These are phyloP conservation scores for Aquilaria yunnanensis DNA, from an alignment of 345 rosid species.

Conservation along the genomic window DNA sequence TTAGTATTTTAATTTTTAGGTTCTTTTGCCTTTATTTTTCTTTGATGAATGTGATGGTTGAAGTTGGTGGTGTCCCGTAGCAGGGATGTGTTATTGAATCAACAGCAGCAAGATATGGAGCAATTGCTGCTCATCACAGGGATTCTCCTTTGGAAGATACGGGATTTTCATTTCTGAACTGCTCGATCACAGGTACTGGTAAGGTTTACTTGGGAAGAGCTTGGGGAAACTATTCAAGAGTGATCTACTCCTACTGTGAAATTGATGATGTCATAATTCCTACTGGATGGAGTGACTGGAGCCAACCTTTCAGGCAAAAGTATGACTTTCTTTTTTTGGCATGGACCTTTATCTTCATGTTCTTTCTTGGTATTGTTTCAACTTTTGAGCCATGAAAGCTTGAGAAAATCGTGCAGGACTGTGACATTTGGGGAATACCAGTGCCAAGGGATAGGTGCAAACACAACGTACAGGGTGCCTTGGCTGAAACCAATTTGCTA, in stretches of 20 bases:
- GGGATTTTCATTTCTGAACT: conserved; percentile 70
- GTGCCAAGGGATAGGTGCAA: conserved; percentile 72
- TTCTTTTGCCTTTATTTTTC: background rate
- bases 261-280: conserved; percentile 55
- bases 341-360: background rate
- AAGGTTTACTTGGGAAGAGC: conserved; percentile 71
- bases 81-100: conserved; percentile 68
- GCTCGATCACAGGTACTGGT: conserved; percentile 65
- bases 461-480: conserved; percentile 46
- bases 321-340: conserved; percentile 4
- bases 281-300: conserved; percentile 89
- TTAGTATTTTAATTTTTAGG: too few species aligned
- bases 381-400: background rate
- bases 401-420: conserved; percentile 35
- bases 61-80: background rate
- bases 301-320: conserved; percentile 43
- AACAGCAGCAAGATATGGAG: conserved; percentile 46
- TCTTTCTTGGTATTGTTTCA: background rate
- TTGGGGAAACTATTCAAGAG: conserved; percentile 76
- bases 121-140: conserved; percentile 84
- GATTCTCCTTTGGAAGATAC: conserved; percentile 49
- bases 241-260: conserved; percentile 56
- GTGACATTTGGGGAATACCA: conserved; percentile 66
- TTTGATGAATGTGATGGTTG: too few species aligned
- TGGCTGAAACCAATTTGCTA: conserved; percentile 50